A percentile compares a stretch with the other conserved stretches of the same genome.
Evolutionary conservation across 345 rosid genomes (phyloP).

Genomic region (Aurinia saxatilis): DNA sequence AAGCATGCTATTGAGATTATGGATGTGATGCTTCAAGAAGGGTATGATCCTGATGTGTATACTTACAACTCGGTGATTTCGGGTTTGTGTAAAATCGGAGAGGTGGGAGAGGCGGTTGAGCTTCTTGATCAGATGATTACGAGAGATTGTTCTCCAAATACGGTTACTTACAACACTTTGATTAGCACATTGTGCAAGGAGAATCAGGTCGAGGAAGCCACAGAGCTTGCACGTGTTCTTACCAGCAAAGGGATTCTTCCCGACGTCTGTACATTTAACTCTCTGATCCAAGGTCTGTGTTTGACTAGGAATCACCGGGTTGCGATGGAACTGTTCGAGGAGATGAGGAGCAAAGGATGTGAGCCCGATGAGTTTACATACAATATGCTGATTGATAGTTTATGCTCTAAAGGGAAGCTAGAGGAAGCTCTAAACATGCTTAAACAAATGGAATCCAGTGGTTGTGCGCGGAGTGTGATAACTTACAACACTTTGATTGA

Average conservation of each 20-base stretch:
- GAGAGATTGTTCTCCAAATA: slow-evolving; percentile 80
- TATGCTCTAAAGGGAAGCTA: slow-evolving; percentile 59
- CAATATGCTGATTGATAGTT: slow-evolving; percentile 72
- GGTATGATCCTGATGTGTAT: slow-evolving; percentile 74
- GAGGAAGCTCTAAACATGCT: slow-evolving; percentile 60
- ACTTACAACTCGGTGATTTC: slow-evolving; percentile 78
- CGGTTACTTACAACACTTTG: slow-evolving; percentile 83
- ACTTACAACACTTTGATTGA: slow-evolving; percentile 84
- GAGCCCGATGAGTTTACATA: slow-evolving; percentile 81
- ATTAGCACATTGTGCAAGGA: slow-evolving; percentile 77
- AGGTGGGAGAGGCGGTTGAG: slow-evolving; percentile 73
- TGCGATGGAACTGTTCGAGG: slow-evolving; percentile 64
- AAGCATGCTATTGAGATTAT: slow-evolving; percentile 72
- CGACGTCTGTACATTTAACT: slow-evolving; percentile 50
- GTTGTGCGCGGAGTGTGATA: slow-evolving; percentile 67
- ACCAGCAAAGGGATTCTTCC: slow-evolving; percentile 73
- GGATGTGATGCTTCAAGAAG: slow-evolving; percentile 86
- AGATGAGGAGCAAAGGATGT: slow-evolving; percentile 83
- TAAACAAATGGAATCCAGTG: slow-evolving; percentile 73
- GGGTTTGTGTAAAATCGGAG: slow-evolving; percentile 77
- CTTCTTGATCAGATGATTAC: slow-evolving; percentile 68
- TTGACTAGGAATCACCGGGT: slow-evolving; percentile 41
- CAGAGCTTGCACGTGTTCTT: slow-evolving; percentile 54
- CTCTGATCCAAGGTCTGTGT: slow-evolving; percentile 81
- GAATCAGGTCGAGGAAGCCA: slow-evolving; percentile 76